Evolutionary conservation across 2,329 filamentous ascomycete species (phyloP).

Genomic region (Exophiala sp.): DNA sequence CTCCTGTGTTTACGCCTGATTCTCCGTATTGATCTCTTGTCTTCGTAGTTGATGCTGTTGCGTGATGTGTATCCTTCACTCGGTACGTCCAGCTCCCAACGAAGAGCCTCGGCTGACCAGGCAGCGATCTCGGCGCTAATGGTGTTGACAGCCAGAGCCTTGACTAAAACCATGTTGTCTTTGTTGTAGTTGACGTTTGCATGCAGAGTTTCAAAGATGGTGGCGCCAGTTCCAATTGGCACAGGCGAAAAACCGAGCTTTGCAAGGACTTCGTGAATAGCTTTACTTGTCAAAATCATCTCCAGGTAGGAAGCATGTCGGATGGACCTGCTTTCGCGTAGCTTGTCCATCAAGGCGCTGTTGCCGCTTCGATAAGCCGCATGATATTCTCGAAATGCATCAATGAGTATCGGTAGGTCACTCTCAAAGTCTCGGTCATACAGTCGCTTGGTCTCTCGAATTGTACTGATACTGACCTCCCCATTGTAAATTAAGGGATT

Average conservation of each 20-base stretch:
- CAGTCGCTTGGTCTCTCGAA: constrained; percentile 6
- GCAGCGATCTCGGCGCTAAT: constrained; percentile 17
- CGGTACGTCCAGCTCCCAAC: constrained; percentile 1
- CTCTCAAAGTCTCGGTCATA: constrained; percentile 12
- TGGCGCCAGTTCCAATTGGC: not conserved
- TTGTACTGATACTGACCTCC: constrained; percentile 4
- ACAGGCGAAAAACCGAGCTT: constrained; percentile 6
- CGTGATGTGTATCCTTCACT: constrained; percentile 5
- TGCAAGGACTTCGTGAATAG: constrained; percentile 9
- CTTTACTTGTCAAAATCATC: constrained; percentile 14
- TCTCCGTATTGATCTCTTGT: not conserved
- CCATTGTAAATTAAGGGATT: constrained; percentile 12
- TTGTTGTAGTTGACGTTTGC: constrained; percentile 14
- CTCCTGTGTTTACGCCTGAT: constrained; percentile 8
- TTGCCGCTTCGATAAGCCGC: constrained; percentile 11
- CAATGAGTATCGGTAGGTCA: constrained; percentile 16
- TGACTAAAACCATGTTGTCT: constrained; percentile 18
- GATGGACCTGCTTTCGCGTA: constrained; percentile 12
- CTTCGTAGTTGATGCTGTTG: constrained; percentile 9
- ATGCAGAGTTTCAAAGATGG: constrained; percentile 15
- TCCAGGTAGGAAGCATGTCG: constrained; percentile 18
- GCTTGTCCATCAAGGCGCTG: not conserved
- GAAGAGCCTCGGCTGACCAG: constrained; percentile 9
- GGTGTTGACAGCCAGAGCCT: constrained; percentile 19
- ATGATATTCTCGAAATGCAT: constrained; percentile 20